A percentile compares a stretch with the other conserved stretches of the same genome.
phyloP scores from a whole-genome alignment of 2,329 filamentous ascomycete species.

The Beauveria caledonica region DNA sequence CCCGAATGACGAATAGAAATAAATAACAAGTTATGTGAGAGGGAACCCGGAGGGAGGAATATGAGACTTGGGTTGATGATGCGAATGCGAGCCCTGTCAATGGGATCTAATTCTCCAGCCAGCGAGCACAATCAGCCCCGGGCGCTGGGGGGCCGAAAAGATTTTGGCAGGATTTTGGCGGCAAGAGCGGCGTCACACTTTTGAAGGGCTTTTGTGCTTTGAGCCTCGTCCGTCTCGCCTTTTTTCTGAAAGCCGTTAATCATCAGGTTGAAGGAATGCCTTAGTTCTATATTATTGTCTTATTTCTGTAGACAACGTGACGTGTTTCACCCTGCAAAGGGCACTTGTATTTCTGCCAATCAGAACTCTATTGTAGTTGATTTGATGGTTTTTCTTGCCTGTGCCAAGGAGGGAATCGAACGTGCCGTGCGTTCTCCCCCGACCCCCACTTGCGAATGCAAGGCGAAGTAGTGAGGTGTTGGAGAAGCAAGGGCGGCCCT shows the following conservation, averaged over 20 bases:
- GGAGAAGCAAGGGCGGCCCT: neutral
- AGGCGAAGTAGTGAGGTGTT: neutral
- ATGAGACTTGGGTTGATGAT: constrained; percentile 60
- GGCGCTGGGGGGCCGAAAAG: constrained; percentile 42
- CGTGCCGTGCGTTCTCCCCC: neutral
- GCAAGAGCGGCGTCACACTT: constrained; percentile 72
- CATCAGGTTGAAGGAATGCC: constrained; percentile 69
- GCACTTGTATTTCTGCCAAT: too few relatives aligned
- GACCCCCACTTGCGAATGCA: neutral
- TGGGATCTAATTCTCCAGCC: constrained; percentile 72
- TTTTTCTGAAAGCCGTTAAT: constrained; percentile 55
- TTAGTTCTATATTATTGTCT: too few relatives aligned
- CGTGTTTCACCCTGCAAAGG: too few relatives aligned
- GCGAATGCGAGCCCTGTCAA: constrained; percentile 52
- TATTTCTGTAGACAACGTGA: too few relatives aligned
- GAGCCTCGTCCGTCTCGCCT: constrained; percentile 51
- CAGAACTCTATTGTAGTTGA: too few relatives aligned
- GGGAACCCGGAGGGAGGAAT: too few relatives aligned
- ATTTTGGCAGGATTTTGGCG: constrained; percentile 58
- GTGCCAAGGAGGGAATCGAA: too few relatives aligned
- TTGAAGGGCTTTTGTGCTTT: constrained; percentile 49
- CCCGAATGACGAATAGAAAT: too few relatives aligned
- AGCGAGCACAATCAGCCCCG: constrained; percentile 70
- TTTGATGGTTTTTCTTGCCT: too few relatives aligned
- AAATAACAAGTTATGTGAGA: too few relatives aligned